Percentiles rank a stretch among this genome's conserved stretches.
Conservation (phyloP, 345 rosid genomes). For the Conringia planisiliqua region DNA sequence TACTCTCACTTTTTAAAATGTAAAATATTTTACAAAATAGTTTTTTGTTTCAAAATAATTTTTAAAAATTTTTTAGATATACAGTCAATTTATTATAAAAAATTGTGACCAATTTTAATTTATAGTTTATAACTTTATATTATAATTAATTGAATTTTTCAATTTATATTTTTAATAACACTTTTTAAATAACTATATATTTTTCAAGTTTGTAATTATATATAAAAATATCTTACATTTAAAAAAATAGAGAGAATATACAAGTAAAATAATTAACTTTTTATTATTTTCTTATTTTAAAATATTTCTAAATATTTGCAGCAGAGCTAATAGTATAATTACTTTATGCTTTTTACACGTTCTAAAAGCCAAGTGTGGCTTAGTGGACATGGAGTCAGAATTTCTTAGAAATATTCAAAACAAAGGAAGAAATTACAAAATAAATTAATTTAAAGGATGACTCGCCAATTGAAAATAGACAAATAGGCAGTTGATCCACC, state of each 20-base stretch:
- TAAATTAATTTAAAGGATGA: not conserved
- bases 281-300: not conserved
- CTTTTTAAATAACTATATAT: too few species aligned
- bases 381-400: constrained; percentile 7
- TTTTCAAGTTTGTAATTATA: too few species aligned
- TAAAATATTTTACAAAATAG: too few species aligned
- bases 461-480: constrained; percentile 13
- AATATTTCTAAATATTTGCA: not conserved
- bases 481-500: not conserved
- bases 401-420: constrained; percentile 4
- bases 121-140: too few species aligned
- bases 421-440: not conserved
- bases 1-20: too few species aligned
- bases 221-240: too few species aligned
- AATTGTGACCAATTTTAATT: too few species aligned
- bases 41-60: too few species aligned
- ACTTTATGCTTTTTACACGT: not conserved
- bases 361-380: not conserved
- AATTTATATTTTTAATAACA: too few species aligned
- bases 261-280: not conserved
- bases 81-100: too few species aligned
- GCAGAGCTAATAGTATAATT: not conserved
- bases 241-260: not conserved
- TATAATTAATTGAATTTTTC: too few species aligned
- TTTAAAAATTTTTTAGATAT: too few species aligned